These are phyloP conservation scores for Russula virescens DNA, from an alignment of 768 basidiomycete genomes.

Conservation along the genomic window DNA sequence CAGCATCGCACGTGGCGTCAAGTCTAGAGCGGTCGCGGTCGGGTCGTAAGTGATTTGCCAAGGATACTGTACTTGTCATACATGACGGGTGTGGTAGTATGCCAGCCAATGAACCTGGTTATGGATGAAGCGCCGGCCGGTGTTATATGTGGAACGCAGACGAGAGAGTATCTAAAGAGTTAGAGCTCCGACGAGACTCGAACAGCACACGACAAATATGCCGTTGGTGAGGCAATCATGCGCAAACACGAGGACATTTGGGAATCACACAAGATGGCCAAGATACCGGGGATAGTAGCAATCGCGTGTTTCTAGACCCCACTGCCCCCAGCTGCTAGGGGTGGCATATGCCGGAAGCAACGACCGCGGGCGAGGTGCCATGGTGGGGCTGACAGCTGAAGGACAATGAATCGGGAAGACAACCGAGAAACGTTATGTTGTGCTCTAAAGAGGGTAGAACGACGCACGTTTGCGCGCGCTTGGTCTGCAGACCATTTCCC, in stretches of 20 bases:
- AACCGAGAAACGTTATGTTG: conserved; percentile 1
- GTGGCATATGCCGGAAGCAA: not conserved
- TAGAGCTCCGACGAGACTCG: too few relatives aligned
- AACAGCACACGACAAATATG: too few relatives aligned
- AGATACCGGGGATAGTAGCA: not conserved
- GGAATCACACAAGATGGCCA: not conserved
- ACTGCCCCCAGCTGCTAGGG: not conserved
- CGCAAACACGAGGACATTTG: not conserved
- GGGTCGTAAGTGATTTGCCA: too few relatives aligned
- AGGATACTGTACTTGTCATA: not conserved
- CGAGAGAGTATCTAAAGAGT: not conserved
- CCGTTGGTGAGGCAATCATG: not conserved
- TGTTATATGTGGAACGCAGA: not conserved
- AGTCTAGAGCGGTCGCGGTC: not conserved
- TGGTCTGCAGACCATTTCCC: not conserved
- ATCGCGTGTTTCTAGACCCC: not conserved
- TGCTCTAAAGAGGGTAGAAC: not conserved
- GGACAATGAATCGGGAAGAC: conserved; percentile 2
- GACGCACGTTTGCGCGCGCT: conserved; percentile 9
- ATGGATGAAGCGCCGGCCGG: not conserved
- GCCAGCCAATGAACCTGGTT: too few relatives aligned
- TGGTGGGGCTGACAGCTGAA: not conserved
- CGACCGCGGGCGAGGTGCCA: not conserved
- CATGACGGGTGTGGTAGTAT: not conserved
- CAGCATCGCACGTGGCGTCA: not conserved